Evolutionary conservation across 805 yeast species (phyloP).

Genomic region (Candida anglica): DNA sequence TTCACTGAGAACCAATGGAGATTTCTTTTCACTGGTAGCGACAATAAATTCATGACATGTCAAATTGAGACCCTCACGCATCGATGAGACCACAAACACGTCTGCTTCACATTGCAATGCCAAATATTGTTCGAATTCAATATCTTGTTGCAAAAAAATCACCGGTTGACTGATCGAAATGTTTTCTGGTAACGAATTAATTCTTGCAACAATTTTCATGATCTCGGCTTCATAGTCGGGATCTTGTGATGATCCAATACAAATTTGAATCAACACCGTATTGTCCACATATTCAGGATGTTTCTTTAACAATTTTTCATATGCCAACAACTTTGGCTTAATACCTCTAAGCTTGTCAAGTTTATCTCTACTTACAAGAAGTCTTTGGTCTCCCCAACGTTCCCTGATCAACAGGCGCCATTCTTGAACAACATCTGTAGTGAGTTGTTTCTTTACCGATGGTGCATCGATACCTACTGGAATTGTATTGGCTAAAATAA

Average conservation of each 20-base stretch:
- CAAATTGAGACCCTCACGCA: constrained; percentile 95
- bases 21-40: constrained; percentile 64
- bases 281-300: constrained; percentile 69
- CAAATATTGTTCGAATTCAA: constrained; percentile 83
- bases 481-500: constrained; percentile 51
- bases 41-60: constrained; percentile 93
- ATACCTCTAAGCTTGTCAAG: constrained; percentile 85
- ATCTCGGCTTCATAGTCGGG: constrained; percentile 69
- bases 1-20: constrained; percentile 85
- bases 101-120: constrained; percentile 87
- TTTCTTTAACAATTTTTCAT: constrained; percentile 67
- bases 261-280: constrained; percentile 79
- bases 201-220: constrained; percentile 75
- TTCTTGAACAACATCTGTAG: constrained; percentile 47
- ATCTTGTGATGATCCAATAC: constrained; percentile 55
- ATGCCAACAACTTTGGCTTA: constrained; percentile 81
- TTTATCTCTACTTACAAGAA: constrained; percentile 87
- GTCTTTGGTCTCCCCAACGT: constrained; percentile 67
- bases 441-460: constrained; percentile 44
- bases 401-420: constrained; percentile 73
- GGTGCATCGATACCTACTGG: constrained; percentile 81
- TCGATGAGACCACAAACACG: constrained; percentile 78
- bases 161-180: constrained; percentile 79
- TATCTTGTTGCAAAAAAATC: constrained; percentile 80
- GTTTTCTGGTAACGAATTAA: constrained; percentile 71